Conservation (phyloP, 2,329 filamentous ascomycete species). For the Chaetomiaceae sp. region DNA sequence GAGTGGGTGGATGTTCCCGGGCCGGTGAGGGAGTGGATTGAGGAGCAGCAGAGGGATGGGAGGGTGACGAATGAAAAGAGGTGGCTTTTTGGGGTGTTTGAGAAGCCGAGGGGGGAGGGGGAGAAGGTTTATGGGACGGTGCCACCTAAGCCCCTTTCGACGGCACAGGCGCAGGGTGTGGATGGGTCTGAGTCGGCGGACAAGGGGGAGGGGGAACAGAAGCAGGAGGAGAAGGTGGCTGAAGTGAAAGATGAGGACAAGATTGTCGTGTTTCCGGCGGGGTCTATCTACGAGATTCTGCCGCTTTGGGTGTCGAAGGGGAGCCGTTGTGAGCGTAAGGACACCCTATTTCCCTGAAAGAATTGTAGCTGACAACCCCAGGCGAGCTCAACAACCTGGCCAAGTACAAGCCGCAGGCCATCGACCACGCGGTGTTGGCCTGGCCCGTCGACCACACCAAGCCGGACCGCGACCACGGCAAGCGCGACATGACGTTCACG, state of each 20-base stretch:
- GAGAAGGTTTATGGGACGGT: slow-evolving; percentile 32
- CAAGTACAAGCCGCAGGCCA: slow-evolving; percentile 28
- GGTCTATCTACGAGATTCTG: slow-evolving; percentile 40
- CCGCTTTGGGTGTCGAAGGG: slow-evolving; percentile 40
- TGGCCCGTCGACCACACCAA: slow-evolving; percentile 31
- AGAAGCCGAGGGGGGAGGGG: slow-evolving; percentile 30
- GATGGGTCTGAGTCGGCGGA: background rate
- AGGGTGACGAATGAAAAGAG: slow-evolving; percentile 20
- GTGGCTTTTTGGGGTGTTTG: slow-evolving; percentile 30
- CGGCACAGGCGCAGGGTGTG: background rate
- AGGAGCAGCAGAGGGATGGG: slow-evolving; percentile 26
- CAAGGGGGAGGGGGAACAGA: background rate
- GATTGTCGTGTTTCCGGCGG: slow-evolving; percentile 41
- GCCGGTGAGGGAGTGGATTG: slow-evolving; percentile 35
- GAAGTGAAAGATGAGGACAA: slow-evolving; percentile 24
- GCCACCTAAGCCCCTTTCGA: slow-evolving; percentile 4
- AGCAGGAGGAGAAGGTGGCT: background rate
- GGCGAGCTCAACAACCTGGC: slow-evolving; percentile 28
- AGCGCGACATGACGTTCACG: slow-evolving; percentile 30
- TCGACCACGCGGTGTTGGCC: slow-evolving; percentile 30
- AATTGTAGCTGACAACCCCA: slow-evolving; percentile 3
- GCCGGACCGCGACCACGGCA: slow-evolving; percentile 25
- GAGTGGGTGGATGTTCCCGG: slow-evolving; percentile 32
- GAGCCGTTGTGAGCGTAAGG: slow-evolving; percentile 36
- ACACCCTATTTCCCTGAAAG: too few species aligned